These are phyloP conservation scores for Lagenidium giganteum DNA, from an alignment of 352 stramenopile genomes.

Conservation along the genomic window DNA sequence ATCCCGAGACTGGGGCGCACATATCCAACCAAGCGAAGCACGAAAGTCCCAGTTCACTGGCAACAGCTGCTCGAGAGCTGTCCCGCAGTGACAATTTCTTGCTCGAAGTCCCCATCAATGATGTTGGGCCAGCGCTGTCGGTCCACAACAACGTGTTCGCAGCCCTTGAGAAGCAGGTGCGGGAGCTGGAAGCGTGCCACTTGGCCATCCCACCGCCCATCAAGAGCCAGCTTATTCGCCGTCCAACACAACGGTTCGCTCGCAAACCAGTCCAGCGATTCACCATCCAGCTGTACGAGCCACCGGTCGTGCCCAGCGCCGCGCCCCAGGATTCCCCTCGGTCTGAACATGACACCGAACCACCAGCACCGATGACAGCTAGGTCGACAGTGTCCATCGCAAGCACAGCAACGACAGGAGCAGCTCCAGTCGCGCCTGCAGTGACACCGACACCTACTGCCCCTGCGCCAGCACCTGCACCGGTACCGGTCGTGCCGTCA, in stretches of 20 bases:
- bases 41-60: too few species aligned
- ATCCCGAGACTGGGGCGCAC: too few species aligned
- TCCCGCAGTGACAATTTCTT: conserved; percentile 33
- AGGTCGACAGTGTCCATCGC: too few species aligned
- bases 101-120: conserved; percentile 46
- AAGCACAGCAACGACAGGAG: too few species aligned
- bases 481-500: too few species aligned
- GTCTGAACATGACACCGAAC: too few species aligned
- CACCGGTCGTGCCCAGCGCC: neutral
- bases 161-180: conserved; percentile 56
- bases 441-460: too few species aligned
- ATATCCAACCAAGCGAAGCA: too few species aligned
- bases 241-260: conserved; percentile 54
- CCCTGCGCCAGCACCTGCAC: too few species aligned
- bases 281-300: conserved; percentile 24
- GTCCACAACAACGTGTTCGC: conserved; percentile 49
- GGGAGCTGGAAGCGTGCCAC: conserved; percentile 56
- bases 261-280: conserved; percentile 60
- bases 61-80: conserved; percentile 5
- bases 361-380: too few species aligned
- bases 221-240: conserved; percentile 79
- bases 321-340: too few species aligned
- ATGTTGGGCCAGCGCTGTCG: conserved; percentile 39
- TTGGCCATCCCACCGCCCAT: conserved; percentile 47
- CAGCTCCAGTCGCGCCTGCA: too few species aligned